phyloP scores from a whole-genome alignment of 257 asterid species.

The Anisodus tanguticus region DNA sequence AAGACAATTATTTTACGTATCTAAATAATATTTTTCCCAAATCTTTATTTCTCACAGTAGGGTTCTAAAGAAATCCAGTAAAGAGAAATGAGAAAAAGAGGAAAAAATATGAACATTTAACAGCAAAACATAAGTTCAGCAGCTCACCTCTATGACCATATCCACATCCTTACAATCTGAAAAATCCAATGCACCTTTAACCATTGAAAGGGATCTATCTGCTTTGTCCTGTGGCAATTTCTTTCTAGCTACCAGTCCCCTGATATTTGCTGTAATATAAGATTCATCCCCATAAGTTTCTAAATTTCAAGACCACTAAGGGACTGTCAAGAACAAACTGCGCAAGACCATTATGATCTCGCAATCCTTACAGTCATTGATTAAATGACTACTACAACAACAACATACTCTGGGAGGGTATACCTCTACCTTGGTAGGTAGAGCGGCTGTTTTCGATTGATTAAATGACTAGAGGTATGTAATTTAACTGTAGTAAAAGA shows the following conservation, averaged over 20 bases:
- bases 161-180: constrained; percentile 84
- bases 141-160: constrained; percentile 90
- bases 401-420: too few relatives aligned
- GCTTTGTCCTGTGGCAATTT: constrained; percentile 76
- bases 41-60: not conserved
- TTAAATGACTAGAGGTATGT: not conserved
- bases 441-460: not conserved
- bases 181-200: constrained; percentile 80
- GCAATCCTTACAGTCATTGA: not conserved
- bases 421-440: too few relatives aligned
- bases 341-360: not conserved
- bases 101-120: not conserved
- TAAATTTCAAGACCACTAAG: not conserved
- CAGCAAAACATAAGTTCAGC: not conserved
- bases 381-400: not conserved
- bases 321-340: constrained; percentile 2
- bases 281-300: constrained; percentile 23
- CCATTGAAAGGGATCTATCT: constrained; percentile 64
- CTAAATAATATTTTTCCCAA: not conserved
- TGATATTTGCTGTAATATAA: constrained; percentile 67
- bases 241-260: constrained; percentile 75
- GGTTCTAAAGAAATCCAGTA: not conserved
- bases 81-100: constrained; percentile 21
- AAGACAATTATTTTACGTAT: not conserved
- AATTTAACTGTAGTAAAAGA: constrained; percentile 18